Conservation (phyloP, 768 basidiomycete species). For the Myochromella boudieri region DNA sequence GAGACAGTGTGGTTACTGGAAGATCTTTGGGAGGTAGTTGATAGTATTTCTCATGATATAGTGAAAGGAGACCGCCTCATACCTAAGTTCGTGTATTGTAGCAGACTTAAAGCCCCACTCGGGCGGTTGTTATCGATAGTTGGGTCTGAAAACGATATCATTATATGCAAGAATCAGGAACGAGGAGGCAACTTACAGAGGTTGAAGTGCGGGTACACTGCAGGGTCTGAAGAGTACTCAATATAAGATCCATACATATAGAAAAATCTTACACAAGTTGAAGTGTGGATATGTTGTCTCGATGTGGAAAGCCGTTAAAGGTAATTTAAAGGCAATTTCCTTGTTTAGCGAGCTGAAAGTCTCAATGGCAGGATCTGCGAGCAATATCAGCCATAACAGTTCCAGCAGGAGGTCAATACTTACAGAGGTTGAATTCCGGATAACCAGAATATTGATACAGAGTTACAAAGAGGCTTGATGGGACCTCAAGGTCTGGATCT, state of each 20-base stretch:
- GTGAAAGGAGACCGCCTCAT: too few relatives aligned
- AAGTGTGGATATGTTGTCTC: constrained; percentile 6
- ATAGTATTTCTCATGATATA: too few relatives aligned
- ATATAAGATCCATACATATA: neutral
- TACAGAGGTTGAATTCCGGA: constrained; percentile 32
- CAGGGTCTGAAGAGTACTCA: constrained; percentile 26
- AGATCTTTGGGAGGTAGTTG: too few relatives aligned
- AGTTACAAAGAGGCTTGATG: too few relatives aligned
- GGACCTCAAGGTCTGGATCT: too few relatives aligned
- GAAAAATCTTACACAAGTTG: constrained; percentile 6
- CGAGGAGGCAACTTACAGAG: constrained; percentile 17
- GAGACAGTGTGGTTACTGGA: too few relatives aligned
- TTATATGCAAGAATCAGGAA: neutral
- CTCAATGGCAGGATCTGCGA: constrained; percentile 2
- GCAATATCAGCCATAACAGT: neutral
- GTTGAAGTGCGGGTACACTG: constrained; percentile 30
- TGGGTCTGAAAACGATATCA: constrained; percentile 1
- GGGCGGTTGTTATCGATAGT: too few relatives aligned
- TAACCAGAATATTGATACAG: constrained; percentile 11
- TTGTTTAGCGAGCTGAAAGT: neutral
- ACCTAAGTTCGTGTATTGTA: too few relatives aligned
- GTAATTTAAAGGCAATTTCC: neutral
- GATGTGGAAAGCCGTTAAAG: too few relatives aligned
- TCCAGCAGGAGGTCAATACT: too few relatives aligned
- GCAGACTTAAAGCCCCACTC: too few relatives aligned